These are phyloP conservation scores for Aspergillus tamarii DNA, from an alignment of 2,329 filamentous ascomycete species.

Conservation along the genomic window DNA sequence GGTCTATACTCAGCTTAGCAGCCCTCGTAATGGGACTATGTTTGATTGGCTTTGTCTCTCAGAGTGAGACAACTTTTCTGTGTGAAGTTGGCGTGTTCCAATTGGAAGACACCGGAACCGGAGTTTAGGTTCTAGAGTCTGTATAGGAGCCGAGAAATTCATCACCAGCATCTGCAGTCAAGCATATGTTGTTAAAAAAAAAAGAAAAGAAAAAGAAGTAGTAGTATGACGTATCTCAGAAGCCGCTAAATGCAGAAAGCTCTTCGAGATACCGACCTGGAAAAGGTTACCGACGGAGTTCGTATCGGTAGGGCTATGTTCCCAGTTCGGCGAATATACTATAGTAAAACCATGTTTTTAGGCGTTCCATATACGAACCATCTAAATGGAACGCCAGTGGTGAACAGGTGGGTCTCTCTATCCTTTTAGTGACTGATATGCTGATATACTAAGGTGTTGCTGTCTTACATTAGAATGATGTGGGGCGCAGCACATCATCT, in stretches of 20 bases:
- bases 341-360: background rate
- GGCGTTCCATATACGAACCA: background rate
- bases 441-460: background rate
- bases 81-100: background rate
- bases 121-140: background rate
- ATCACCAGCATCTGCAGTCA: background rate
- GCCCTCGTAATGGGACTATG: background rate
- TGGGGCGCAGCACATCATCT: slow-evolving; percentile 6
- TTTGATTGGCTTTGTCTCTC: background rate
- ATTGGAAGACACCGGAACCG: background rate
- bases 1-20: background rate
- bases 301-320: background rate
- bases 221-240: background rate
- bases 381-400: background rate
- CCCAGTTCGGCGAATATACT: background rate
- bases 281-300: background rate
- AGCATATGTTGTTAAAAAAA: background rate
- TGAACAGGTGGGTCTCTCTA: background rate
- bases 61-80: background rate
- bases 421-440: background rate
- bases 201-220: background rate
- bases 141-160: background rate
- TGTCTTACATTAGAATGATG: background rate
- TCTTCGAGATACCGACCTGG: background rate
- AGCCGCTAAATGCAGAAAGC: background rate